Conservation (phyloP, 2,329 filamentous ascomycete species). For the Stachybotrys elegans region DNA sequence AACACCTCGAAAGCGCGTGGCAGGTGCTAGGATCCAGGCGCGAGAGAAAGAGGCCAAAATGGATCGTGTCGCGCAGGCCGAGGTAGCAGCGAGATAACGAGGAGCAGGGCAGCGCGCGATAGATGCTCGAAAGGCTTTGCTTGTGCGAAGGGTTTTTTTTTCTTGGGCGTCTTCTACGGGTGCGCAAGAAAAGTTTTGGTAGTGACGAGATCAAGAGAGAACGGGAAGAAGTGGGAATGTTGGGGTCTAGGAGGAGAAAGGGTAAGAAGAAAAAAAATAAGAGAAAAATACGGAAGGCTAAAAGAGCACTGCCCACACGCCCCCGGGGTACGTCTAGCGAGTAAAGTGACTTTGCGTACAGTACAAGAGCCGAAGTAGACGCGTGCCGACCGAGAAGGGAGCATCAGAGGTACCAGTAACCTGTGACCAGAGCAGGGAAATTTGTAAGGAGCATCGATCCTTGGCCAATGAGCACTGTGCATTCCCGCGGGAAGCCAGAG, state of each 20-base stretch:
- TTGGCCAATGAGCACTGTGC: no score
- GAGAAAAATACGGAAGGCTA: neutral
- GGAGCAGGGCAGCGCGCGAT: neutral
- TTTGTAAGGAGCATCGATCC: slow-evolving; percentile 1
- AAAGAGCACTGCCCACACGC: no score
- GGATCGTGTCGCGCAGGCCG: neutral
- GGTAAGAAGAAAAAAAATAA: neutral
- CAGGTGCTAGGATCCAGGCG: slow-evolving; percentile 20
- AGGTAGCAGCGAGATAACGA: neutral
- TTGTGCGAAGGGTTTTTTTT: no score
- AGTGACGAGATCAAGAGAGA: neutral
- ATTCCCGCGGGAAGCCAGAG: no score
- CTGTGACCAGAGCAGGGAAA: neutral
- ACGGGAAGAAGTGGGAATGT: neutral
- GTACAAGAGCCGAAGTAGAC: slow-evolving; percentile 4
- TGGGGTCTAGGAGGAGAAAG: neutral
- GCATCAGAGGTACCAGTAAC: slow-evolving; percentile 1
- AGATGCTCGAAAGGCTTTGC: no score
- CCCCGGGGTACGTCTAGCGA: no score
- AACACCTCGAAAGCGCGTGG: slow-evolving; percentile 9
- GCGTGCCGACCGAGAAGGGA: slow-evolving; percentile 2
- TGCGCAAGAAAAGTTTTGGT: neutral
- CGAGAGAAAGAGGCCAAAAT: slow-evolving; percentile 7
- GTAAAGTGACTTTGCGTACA: slow-evolving; percentile 1
- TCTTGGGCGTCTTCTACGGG: neutral